Conservation (phyloP, 805 yeast species). For the Ogataea trehalophila region DNA sequence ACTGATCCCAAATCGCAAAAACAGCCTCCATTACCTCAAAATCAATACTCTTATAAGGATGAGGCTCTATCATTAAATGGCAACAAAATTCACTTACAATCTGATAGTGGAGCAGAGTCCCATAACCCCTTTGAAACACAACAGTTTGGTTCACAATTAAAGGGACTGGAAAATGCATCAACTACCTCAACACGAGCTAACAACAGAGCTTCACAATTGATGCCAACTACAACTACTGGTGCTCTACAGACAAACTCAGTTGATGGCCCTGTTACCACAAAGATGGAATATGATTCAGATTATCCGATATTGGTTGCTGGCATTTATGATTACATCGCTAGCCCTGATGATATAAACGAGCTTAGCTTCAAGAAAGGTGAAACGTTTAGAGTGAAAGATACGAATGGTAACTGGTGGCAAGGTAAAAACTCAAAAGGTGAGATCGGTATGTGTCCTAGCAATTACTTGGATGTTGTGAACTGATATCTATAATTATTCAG, state of each 20-base stretch:
- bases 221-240: background rate
- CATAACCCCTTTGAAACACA: constrained; percentile 20
- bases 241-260: too few relatives aligned
- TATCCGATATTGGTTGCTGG: constrained; percentile 87
- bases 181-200: background rate
- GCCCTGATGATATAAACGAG: constrained; percentile 90
- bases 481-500: constrained; percentile 1
- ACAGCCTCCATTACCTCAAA: constrained; percentile 7
- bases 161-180: constrained; percentile 34
- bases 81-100: background rate
- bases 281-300: constrained; percentile 25
- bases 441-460: constrained; percentile 94
- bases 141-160: constrained; percentile 31
- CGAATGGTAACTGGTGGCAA: constrained; percentile 98
- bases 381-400: constrained; percentile 84
- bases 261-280: background rate
- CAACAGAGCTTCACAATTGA: constrained; percentile 16
- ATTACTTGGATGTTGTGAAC: constrained; percentile 75
- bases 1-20: background rate
- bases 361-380: constrained; percentile 88
- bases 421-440: constrained; percentile 87
- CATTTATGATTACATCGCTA: constrained; percentile 80
- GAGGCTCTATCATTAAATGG: constrained; percentile 1
- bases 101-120: constrained; percentile 4
- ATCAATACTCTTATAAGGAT: constrained; percentile 13